Conservation (phyloP, 768 basidiomycete species). For the Collybia mongolica region DNA sequence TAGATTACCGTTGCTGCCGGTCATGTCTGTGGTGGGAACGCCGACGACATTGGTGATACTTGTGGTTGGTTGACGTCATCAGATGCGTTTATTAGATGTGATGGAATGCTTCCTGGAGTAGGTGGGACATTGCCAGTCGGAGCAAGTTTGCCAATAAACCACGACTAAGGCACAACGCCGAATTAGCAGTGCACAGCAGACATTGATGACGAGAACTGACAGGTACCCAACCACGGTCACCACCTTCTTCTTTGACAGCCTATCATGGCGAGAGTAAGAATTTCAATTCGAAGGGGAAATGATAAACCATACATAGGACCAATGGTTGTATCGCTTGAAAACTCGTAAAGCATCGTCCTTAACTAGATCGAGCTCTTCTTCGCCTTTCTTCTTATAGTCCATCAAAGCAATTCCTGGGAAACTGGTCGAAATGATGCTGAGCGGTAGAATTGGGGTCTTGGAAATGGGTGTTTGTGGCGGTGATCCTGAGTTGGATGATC, state of each 20-base stretch:
- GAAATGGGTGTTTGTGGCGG: conserved; percentile 38
- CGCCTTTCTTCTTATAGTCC: conserved; percentile 94
- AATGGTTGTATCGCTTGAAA: conserved; percentile 98
- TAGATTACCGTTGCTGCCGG: conserved; percentile 20
- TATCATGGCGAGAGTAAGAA: conserved; percentile 22
- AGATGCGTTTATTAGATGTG: conserved; percentile 20
- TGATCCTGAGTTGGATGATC: conserved; percentile 34
- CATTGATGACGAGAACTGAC: conserved; percentile 36
- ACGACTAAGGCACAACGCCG: conserved; percentile 50
- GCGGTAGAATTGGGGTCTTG: conserved; percentile 82
- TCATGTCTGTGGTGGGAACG: conserved; percentile 59
- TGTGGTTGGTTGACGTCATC: conserved; percentile 49
- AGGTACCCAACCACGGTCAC: conserved; percentile 96
- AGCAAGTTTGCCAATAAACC: conserved; percentile 90
- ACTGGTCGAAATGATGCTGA: conserved; percentile 94
- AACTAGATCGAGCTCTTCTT: conserved; percentile 85
- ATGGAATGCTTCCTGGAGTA: conserved; percentile 40
- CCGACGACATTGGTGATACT: conserved; percentile 81
- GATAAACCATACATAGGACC: conserved; percentile 74
- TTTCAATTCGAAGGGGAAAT: conserved; percentile 10
- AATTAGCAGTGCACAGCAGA: conserved; percentile 6
- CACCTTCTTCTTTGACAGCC: conserved; percentile 93
- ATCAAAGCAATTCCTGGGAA: conserved; percentile 96
- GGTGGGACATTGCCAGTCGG: conserved; percentile 48
- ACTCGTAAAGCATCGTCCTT: conserved; percentile 91